Evolutionary conservation across 1,139 yeast genomes (phyloP).

Genomic region (Geotrichum phurueaensis): DNA sequence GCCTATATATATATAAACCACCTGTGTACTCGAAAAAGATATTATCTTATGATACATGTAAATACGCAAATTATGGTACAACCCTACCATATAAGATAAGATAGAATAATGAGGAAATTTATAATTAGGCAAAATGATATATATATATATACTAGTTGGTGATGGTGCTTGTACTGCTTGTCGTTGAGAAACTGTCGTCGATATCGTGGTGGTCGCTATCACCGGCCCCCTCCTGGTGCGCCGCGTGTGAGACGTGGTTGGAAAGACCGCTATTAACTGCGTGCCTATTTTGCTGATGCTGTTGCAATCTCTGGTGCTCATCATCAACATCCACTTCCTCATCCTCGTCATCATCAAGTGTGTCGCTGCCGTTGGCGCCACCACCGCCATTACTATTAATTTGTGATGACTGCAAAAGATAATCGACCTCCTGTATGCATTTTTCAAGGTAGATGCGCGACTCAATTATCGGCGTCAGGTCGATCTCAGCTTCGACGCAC

Average conservation of each 20-base stretch:
- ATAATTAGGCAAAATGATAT: neutral
- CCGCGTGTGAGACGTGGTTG: neutral
- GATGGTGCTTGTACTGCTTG: neutral
- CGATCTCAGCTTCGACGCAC: conserved; percentile 20
- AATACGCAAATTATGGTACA: neutral
- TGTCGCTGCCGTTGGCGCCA: neutral
- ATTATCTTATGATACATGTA: neutral
- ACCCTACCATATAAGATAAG: neutral
- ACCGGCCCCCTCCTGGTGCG: neutral
- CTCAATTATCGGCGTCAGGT: conserved; percentile 30
- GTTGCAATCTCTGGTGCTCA: neutral
- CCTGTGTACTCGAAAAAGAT: neutral
- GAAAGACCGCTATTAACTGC: conserved; percentile 2
- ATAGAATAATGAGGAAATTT: neutral
- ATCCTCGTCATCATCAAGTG: neutral
- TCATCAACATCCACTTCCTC: neutral
- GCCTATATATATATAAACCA: neutral
- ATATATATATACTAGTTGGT: neutral
- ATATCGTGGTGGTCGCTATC: neutral
- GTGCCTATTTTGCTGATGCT: conserved; percentile 2
- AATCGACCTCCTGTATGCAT: conserved; percentile 36
- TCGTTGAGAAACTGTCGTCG: neutral
- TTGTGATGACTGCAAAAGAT: conserved; percentile 31
- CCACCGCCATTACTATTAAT: neutral
- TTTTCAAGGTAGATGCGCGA: conserved; percentile 33